Conservation (phyloP, 108 stramenopile species). For the Thalassiosira profunda region DNA sequence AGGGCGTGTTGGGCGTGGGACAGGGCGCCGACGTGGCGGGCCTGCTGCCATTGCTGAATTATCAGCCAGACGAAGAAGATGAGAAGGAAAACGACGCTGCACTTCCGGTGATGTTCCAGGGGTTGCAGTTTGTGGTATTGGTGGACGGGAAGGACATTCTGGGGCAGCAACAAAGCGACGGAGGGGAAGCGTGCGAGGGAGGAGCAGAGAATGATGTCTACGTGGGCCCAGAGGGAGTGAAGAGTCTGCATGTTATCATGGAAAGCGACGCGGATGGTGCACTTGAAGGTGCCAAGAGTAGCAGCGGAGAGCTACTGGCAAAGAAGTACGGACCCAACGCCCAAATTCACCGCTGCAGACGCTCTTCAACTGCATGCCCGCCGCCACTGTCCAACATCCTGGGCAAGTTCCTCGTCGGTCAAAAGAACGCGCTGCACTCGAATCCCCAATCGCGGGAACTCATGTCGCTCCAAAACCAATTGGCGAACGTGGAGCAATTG, state of each 20-base stretch:
- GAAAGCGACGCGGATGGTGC: constrained; percentile 5
- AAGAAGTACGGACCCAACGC: constrained; percentile 44
- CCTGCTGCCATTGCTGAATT: constrained; percentile 63
- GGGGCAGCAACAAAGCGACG: not conserved
- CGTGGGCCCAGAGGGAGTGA: constrained; percentile 35
- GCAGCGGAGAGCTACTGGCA: constrained; percentile 31
- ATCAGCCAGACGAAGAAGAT: constrained; percentile 10
- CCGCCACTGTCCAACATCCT: constrained; percentile 41
- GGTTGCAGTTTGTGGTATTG: constrained; percentile 48
- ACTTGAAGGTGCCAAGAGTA: not conserved
- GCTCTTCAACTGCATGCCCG: not conserved
- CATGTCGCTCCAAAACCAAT: constrained; percentile 48
- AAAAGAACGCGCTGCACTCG: constrained; percentile 34
- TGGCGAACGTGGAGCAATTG: constrained; percentile 65
- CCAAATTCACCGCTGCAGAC: constrained; percentile 21
- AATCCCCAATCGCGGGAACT: constrained; percentile 19
- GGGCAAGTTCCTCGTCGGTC: constrained; percentile 39
- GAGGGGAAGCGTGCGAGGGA: not conserved
- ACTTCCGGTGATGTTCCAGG: constrained; percentile 21
- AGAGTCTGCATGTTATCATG: constrained; percentile 45
- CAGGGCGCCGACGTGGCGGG: constrained; percentile 78
- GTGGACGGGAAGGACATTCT: constrained; percentile 46
- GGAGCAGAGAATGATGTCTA: constrained; percentile 24
- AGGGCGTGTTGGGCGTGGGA: constrained; percentile 79
- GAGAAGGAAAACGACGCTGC: constrained; percentile 3